Evolutionary conservation across 352 stramenopile genomes (phyloP).

Genomic region (Blastocystis sp.): DNA sequence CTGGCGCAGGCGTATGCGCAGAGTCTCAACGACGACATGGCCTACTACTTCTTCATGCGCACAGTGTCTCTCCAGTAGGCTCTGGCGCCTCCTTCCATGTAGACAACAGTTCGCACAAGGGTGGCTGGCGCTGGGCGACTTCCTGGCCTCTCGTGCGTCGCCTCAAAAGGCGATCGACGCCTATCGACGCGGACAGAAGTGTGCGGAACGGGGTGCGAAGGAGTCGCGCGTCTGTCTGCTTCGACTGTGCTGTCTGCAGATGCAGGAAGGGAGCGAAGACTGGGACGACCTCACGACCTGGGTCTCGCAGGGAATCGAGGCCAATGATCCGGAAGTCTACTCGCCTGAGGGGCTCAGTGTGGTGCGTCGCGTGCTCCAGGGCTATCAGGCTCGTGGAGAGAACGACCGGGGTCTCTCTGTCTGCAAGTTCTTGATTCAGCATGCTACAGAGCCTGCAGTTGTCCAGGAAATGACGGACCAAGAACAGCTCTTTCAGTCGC

Average conservation of each 20-base stretch:
- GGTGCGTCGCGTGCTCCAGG: neutral
- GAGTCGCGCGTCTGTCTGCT: neutral
- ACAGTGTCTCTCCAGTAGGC: neutral
- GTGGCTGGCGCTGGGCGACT: conserved; percentile 19
- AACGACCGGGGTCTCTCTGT: neutral
- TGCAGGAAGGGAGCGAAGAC: neutral
- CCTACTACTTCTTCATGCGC: conserved; percentile 25
- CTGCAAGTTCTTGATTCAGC: too few relatives aligned
- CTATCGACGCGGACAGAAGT: neutral
- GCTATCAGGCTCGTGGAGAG: neutral
- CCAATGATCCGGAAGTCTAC: neutral
- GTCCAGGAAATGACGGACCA: neutral
- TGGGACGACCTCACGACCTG: neutral
- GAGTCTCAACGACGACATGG: neutral
- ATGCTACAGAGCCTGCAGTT: neutral
- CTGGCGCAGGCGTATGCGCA: neutral
- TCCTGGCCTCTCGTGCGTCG: neutral
- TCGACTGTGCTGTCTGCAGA: neutral
- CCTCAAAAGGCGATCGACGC: neutral
- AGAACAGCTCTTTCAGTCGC: too few relatives aligned
- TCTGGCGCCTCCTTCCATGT: neutral
- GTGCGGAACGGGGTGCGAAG: neutral
- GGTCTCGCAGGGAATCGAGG: neutral
- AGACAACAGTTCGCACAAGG: neutral
- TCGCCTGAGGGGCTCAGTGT: neutral